These are phyloP conservation scores for Malania oleifera DNA, from an alignment of 164 flowering plant genomes.

Conservation along the genomic window DNA sequence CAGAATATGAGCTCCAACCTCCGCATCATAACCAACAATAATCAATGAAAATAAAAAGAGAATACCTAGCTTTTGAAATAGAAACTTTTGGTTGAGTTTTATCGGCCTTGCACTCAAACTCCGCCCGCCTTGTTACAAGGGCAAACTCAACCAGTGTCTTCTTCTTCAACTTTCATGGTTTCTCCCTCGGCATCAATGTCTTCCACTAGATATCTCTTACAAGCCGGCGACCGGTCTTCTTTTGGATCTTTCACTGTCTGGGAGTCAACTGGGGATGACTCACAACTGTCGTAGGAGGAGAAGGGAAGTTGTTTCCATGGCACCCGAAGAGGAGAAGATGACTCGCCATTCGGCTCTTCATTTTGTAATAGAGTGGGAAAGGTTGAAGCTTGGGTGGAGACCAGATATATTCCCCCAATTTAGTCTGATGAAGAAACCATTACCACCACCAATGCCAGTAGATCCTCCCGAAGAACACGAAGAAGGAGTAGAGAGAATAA, in stretches of 20 bases:
- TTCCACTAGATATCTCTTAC: background rate
- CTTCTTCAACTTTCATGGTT: background rate
- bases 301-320: constrained; percentile 53
- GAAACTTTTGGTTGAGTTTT: too few species aligned
- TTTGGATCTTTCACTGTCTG: background rate
- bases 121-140: too few species aligned
- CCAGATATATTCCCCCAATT: constrained; percentile 77
- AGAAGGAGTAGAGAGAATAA: constrained; percentile 58
- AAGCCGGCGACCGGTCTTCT: background rate
- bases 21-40: too few species aligned
- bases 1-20: too few species aligned
- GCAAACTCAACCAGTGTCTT: too few species aligned
- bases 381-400: constrained; percentile 64
- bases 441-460: constrained; percentile 67
- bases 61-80: too few species aligned
- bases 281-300: background rate
- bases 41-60: too few species aligned
- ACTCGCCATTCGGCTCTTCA: constrained; percentile 83
- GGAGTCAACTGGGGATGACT: background rate
- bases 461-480: constrained; percentile 81
- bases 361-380: constrained; percentile 80
- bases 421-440: constrained; percentile 77
- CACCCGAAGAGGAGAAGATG: constrained; percentile 74
- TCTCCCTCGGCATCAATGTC: background rate
- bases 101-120: too few species aligned